Percentiles rank a stretch among this genome's conserved stretches.
Conservation (phyloP, 192 early-diverging fungal genomes). For the Entophlyctis luteolus region DNA sequence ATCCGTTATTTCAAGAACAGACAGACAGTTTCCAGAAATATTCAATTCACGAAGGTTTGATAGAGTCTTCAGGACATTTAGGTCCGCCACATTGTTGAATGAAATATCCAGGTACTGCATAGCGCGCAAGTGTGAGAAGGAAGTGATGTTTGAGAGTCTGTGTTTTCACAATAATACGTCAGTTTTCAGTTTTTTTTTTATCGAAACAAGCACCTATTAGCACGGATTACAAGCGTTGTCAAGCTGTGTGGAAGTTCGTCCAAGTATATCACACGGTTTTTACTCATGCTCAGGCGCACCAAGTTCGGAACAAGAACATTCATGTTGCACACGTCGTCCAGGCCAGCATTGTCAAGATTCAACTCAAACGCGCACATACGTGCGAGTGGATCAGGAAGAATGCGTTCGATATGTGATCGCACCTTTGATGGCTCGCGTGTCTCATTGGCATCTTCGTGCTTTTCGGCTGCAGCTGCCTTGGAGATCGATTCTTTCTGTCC, state of each 20-base stretch:
- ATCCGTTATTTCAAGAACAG: too few relatives aligned
- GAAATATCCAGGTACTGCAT: constrained; percentile 1
- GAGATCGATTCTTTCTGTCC: background rate
- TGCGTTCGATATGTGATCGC: background rate
- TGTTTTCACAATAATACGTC: background rate
- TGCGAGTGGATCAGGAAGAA: background rate
- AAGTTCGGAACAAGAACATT: background rate
- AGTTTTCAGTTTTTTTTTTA: background rate
- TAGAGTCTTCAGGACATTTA: background rate
- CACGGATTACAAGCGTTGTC: background rate
- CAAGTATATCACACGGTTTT: background rate
- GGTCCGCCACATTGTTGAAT: background rate
- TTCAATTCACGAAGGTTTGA: background rate
- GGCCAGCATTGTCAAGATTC: background rate
- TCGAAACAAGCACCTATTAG: background rate
- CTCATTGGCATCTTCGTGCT: background rate
- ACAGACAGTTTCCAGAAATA: background rate
- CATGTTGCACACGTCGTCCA: background rate
- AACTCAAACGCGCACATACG: background rate
- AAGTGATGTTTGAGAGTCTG: constrained; percentile 6
- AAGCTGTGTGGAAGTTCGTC: background rate
- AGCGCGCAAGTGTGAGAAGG: background rate
- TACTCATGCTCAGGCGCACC: background rate
- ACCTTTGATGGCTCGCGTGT: background rate
- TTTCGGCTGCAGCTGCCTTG: background rate